A percentile compares a stretch with the other conserved stretches of the same genome.
phyloP scores from a whole-genome alignment of 2,329 filamentous ascomycete genomes.

The Pseudogymnoascus sp. region DNA sequence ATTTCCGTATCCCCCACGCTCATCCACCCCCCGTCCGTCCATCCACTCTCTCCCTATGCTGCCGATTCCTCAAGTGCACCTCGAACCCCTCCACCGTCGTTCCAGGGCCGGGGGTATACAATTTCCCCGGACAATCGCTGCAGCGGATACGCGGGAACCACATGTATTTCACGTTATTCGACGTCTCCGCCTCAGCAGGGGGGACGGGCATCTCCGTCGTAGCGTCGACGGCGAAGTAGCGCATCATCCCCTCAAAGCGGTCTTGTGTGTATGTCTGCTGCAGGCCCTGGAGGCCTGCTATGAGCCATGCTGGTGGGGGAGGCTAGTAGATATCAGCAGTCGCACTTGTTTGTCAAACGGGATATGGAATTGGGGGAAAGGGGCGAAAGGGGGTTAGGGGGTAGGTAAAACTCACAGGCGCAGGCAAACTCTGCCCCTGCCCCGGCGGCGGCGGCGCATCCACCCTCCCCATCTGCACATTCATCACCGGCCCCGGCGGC shows the following conservation, averaged over 20 bases:
- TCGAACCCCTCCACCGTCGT: conserved; percentile 86
- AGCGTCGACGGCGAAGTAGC: conserved; percentile 71
- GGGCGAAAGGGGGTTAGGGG: background rate
- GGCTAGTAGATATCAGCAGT: conserved; percentile 45
- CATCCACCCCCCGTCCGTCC: conserved; percentile 6
- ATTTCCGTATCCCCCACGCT: background rate
- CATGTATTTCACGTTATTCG: conserved; percentile 62
- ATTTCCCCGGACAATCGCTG: conserved; percentile 83
- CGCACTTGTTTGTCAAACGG: conserved; percentile 7
- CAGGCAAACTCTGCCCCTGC: conserved; percentile 45
- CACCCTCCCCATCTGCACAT: conserved; percentile 55
- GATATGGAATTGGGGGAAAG: background rate
- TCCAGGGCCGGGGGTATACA: conserved; percentile 84
- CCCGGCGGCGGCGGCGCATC: conserved; percentile 55
- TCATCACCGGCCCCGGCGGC: conserved; percentile 30
- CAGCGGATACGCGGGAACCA: conserved; percentile 87
- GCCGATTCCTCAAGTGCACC: conserved; percentile 78
- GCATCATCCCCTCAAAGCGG: conserved; percentile 84
- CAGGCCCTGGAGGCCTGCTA: conserved; percentile 61
- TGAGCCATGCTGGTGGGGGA: conserved; percentile 79
- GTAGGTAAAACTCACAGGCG: conserved; percentile 45
- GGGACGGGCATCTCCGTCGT: conserved; percentile 53
- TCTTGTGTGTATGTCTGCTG: conserved; percentile 66
- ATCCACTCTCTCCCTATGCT: conserved; percentile 66
- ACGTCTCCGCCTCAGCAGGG: conserved; percentile 40